Base-by-base conservation (phyloP, 1,139 yeast species). In the Geotrichum citri-aurantii region DNA sequence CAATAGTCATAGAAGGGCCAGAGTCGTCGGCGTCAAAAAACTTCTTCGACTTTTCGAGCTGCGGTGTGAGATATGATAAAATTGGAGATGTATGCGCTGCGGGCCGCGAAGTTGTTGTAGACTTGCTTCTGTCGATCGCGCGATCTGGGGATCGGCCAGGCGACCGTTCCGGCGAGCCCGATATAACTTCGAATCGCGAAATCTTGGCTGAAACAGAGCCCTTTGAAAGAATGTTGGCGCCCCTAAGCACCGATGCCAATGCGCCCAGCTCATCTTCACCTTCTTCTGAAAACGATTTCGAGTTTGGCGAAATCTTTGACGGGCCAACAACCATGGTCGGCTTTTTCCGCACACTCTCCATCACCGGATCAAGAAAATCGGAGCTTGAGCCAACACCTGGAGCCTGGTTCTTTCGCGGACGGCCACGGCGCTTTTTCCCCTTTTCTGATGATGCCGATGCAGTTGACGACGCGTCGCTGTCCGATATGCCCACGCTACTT, bases 141-240 rank as follows among this genome's bases (percentile, higher is more conserved):
- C 40, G 40, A 11, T 33, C 40, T n/a, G 40, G 40, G 6, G 40
- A 33, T 12, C 40, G 40, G n/a, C n/a, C 40, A 12, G 40, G 40
- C 40, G 40, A 33, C 17, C 40, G 40, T 6, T 17, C n/a, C 14
- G 48, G 24, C 12, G 48, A 24, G 26, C 48, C 27, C 7, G 54
- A 40, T 17, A 56, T 21, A 17, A 37, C 58, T 52, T 57, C 59
- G 23, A 57, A 57, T n/a, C 49, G 50, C 17, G 59, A 53, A 24
- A 57, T 49, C 31, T 37, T 57, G 19, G 56, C 55, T 19, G 47
- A 40, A 8, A 57, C 59, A 1, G 59, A 57, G 10, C 54, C 56
- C 42, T 53, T 57, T 5, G 59, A 29, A 26, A 52, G 54, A 4
- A 27, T 52, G 7, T 37, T 55, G 7, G 55, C 33, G 24, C 52